A percentile compares a stretch with the other conserved stretches of the same genome.
These are phyloP conservation scores for Nyssa sinensis DNA, from an alignment of 148 eudicot genomes.

Conservation along the genomic window DNA sequence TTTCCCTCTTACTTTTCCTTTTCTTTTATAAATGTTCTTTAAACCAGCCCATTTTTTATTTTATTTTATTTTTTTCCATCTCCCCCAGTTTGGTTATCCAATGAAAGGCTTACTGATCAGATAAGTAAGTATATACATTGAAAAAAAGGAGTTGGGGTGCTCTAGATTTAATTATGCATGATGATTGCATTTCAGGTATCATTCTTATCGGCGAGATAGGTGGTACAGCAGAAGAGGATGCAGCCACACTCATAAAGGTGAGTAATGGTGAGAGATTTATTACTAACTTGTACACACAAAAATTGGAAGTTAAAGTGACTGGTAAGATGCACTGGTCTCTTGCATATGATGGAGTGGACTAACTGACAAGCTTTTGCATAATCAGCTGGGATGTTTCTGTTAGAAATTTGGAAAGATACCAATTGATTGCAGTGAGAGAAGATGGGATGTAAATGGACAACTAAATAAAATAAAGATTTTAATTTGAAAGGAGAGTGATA, in stretches of 20 bases:
- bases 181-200: conserved; percentile 56
- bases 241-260: conserved; percentile 93
- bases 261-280: conserved; percentile 9
- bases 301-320: not conserved
- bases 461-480: too few relatives aligned
- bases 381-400: too few relatives aligned
- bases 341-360: not conserved
- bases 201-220: conserved; percentile 97
- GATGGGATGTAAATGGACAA: too few relatives aligned
- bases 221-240: conserved; percentile 99
- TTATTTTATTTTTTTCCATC: not conserved
- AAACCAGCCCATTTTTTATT: not conserved
- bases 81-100: not conserved
- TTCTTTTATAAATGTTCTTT: not conserved
- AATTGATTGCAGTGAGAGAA: too few relatives aligned
- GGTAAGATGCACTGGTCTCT: not conserved
- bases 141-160: not conserved
- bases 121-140: not conserved
- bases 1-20: not conserved
- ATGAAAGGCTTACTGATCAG: not conserved
- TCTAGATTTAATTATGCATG: not conserved
- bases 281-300: not conserved
- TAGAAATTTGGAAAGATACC: too few relatives aligned
- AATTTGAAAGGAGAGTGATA: too few relatives aligned
- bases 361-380: too few relatives aligned